phyloP scores from a whole-genome alignment of 495 filamentous ascomycete genomes.

The Xylaria telfairii region DNA sequence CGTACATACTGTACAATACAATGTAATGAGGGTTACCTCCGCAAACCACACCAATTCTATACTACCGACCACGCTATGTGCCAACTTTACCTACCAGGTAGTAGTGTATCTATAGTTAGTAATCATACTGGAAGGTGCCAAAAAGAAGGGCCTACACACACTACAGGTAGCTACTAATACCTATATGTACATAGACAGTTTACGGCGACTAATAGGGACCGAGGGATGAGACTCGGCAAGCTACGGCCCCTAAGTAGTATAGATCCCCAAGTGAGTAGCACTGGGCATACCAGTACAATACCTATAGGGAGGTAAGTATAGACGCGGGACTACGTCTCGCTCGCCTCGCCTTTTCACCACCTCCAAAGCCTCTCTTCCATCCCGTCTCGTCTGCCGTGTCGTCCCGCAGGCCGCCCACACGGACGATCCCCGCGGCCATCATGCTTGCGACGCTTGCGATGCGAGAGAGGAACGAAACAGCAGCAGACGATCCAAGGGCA shows the following conservation, averaged over 20 bases:
- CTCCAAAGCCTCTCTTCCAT: background rate
- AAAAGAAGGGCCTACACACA: background rate
- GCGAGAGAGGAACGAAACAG: constrained; percentile 16
- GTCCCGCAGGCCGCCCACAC: constrained; percentile 6
- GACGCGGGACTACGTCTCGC: background rate
- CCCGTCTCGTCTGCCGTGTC: background rate
- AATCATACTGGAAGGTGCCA: background rate
- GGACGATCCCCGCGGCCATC: constrained; percentile 16
- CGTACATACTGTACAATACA: too few species aligned
- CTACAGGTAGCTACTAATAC: too few species aligned
- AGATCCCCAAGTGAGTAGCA: too few species aligned
- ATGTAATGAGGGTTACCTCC: background rate
- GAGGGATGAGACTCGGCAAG: constrained; percentile 8
- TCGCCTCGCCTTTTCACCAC: background rate
- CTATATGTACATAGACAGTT: too few species aligned
- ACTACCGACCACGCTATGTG: background rate
- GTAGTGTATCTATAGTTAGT: background rate
- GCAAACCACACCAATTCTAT: background rate
- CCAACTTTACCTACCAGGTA: background rate
- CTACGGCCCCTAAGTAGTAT: too few species aligned
- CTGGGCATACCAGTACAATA: too few species aligned
- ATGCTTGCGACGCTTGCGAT: constrained; percentile 18
- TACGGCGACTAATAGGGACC: background rate
- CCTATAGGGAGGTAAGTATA: background rate
- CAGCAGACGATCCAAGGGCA: constrained; percentile 30